Conservation (phyloP, 1,284 basidiomycete genomes). For the Ceratobasidium sp. region DNA sequence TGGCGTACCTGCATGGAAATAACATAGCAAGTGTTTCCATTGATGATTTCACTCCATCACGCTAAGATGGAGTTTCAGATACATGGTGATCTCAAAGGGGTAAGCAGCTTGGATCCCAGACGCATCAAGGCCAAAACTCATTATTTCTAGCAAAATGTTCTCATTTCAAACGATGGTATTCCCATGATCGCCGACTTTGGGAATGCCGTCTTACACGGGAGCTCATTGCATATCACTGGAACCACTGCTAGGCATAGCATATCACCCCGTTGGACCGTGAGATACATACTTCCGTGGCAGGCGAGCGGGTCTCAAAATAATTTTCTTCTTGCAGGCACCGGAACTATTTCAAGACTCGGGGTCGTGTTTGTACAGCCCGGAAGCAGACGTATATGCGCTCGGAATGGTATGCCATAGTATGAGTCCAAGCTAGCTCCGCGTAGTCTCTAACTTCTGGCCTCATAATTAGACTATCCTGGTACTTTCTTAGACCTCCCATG, state of each 20-base stretch:
- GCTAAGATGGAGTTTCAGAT: too few species aligned
- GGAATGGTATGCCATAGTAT: too few species aligned
- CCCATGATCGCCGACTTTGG: slow-evolving; percentile 14
- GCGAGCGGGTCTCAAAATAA: neutral
- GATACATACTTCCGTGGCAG: neutral
- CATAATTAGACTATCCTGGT: slow-evolving; percentile 1
- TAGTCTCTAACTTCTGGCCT: too few species aligned
- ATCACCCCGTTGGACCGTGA: slow-evolving; percentile 18
- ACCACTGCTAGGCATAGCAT: neutral
- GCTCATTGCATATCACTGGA: neutral
- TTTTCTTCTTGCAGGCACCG: neutral
- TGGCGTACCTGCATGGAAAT: slow-evolving; percentile 4
- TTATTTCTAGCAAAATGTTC: slow-evolving; percentile 4
- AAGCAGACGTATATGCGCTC: slow-evolving; percentile 23
- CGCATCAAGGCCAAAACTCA: too few species aligned
- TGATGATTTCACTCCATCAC: too few species aligned
- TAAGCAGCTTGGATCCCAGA: too few species aligned
- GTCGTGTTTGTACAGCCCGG: neutral
- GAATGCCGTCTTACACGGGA: neutral
- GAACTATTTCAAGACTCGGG: neutral
- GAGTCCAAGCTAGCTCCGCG: neutral
- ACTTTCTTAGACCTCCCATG: too few species aligned
- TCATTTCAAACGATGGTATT: neutral
- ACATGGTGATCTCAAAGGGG: neutral
- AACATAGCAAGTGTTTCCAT: neutral